Conservation (phyloP, 2,329 filamentous ascomycete genomes). For the Aaosphaeria pasadenensis region DNA sequence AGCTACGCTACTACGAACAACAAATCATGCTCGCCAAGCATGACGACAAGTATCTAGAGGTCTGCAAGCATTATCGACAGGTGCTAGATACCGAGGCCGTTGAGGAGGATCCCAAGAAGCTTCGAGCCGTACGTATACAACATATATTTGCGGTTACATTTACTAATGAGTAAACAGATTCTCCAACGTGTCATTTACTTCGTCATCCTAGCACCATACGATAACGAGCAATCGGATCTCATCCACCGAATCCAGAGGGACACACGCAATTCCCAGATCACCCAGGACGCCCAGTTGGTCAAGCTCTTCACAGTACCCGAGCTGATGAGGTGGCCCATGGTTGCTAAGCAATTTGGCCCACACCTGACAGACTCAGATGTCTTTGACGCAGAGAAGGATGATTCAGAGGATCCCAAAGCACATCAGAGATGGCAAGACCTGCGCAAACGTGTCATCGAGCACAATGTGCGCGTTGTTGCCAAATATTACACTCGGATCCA, state of each 20-base stretch:
- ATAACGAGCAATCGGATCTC: constrained; percentile 97
- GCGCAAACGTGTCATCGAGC: constrained; percentile 97
- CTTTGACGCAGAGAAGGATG: constrained; percentile 66
- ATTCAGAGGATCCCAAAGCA: constrained; percentile 74
- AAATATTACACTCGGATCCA: constrained; percentile 99
- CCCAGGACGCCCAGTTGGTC: constrained; percentile 79
- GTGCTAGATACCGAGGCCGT: constrained; percentile 95
- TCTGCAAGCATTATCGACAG: constrained; percentile 96
- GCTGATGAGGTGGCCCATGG: constrained; percentile 97
- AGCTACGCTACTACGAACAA: constrained; percentile 94
- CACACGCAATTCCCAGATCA: constrained; percentile 72
- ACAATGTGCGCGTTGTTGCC: constrained; percentile 95
- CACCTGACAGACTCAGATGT: constrained; percentile 88
- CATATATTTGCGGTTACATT: background rate
- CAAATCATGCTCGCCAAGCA: constrained; percentile 95
- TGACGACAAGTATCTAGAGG: constrained; percentile 94
- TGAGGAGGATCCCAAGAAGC: constrained; percentile 81
- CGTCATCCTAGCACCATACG: constrained; percentile 90
- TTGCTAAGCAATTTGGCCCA: constrained; percentile 82
- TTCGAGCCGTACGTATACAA: constrained; percentile 67
- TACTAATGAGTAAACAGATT: constrained; percentile 52
- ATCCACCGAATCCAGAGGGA: constrained; percentile 90
- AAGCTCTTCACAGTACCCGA: constrained; percentile 95
- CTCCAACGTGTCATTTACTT: constrained; percentile 97
- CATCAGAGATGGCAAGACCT: constrained; percentile 88